Evolutionary conservation across 768 basidiomycete species (phyloP).

Genomic region (Auricularia auricula-judae): DNA sequence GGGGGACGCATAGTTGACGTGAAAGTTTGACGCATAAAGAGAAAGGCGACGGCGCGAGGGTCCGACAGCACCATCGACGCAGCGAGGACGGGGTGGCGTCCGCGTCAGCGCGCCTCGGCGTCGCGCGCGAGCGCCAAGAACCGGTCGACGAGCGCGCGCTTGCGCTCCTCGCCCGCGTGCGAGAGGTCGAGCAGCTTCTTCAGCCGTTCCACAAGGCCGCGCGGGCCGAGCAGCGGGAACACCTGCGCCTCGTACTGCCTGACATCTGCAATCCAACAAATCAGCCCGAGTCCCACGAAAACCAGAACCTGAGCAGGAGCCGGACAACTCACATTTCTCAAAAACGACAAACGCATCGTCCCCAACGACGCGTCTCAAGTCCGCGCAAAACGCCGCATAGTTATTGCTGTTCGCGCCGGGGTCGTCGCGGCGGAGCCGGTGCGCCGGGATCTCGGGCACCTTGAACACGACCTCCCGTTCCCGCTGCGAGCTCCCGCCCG

Average conservation of each 20-base stretch:
- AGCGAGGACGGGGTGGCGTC: not conserved
- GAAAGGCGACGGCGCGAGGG: no score
- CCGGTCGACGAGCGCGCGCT: not conserved
- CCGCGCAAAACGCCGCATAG: not conserved
- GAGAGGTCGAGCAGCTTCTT: conserved; percentile 1
- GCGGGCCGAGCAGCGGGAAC: not conserved
- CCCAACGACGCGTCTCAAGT: not conserved
- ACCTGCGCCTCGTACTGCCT: not conserved
- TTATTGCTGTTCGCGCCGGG: not conserved
- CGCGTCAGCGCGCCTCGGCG: not conserved
- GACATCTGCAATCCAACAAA: not conserved
- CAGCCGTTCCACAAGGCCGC: not conserved
- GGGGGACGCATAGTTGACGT: no score
- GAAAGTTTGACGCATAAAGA: no score
- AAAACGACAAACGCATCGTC: not conserved
- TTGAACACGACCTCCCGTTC: not conserved
- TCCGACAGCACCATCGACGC: no score
- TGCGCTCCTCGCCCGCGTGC: not conserved
- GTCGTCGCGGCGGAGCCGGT: not conserved
- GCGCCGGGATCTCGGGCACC: not conserved
- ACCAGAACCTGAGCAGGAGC: not conserved
- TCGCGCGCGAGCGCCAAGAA: not conserved
- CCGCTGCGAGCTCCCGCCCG: not conserved
- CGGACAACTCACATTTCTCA: not conserved
- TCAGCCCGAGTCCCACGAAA: not conserved